Evolutionary conservation across 1,139 yeast genomes (phyloP), one percentile per base, ranked within the genome.

Genomic region (Diutina neorugosa): DNA sequence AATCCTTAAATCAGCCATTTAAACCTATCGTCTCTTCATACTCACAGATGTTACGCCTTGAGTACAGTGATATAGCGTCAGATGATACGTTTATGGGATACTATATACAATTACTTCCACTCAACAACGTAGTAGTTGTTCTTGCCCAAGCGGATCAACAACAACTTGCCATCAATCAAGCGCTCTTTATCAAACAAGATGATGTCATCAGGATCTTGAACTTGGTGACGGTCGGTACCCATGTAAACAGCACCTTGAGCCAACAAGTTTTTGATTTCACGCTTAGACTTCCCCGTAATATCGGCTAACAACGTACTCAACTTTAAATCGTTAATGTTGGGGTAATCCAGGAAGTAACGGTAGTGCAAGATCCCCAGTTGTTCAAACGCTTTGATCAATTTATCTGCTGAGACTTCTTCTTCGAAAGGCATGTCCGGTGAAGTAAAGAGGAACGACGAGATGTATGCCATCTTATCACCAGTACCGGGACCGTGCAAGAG

Each of bases 401-500:
- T 77, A 12, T 72, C 77, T 0, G 84, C 82, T 5, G 79, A 65
- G 7, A 76, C 63, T 14, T 69, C 71, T 27, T 75, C 76, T 61
- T 73, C 66, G 57, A 73, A 73, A 8, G 80, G 76, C 54, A 73
- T 76, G 52, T 74, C 78, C 6, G 79, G 79, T 1, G 78, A 70
- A 3, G 88, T 87, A 65, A 84, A 87, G 52, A 88, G 65, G 55
- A 86, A 77, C 5, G 82, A 73, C 2, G 93, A 81, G 23, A 85
- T 76, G 49, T 75, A 71, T 9, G 82, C 80, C 62, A 89, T 84
- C 53, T 80, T 76, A 37, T 77, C 75, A 2, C 96, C 95, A 5
- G 77, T 73, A 0, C 93, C 94, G 11, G 73, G 73, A 0, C 98
- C 98, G 66, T 90, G 97, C 42, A 93, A 76, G 62, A 93, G 73